phyloP scores from a whole-genome alignment of 805 yeast species.

The Yarrowia sp. region DNA sequence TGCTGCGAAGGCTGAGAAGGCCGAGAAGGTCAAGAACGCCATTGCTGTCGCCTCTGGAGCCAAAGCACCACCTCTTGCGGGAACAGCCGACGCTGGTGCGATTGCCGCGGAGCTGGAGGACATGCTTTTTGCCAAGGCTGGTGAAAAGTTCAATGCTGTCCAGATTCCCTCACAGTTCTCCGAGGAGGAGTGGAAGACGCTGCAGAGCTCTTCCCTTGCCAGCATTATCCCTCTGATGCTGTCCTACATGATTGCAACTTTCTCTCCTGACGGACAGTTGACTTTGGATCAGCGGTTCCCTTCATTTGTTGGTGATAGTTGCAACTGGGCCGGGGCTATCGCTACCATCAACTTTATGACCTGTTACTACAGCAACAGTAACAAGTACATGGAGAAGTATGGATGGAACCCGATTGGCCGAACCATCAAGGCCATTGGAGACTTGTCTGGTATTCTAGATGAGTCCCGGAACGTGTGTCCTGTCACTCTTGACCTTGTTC shows the following conservation, averaged over 20 bases:
- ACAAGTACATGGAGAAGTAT: not conserved
- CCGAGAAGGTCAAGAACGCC: not conserved
- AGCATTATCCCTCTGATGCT: not conserved
- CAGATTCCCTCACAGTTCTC: not conserved
- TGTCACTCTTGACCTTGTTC: not conserved
- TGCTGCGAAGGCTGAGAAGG: not conserved
- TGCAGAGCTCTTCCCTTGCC: not conserved
- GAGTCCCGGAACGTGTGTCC: not conserved
- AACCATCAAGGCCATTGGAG: not conserved
- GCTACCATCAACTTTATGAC: not conserved
- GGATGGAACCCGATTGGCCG: conserved; percentile 9
- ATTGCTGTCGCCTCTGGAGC: not conserved
- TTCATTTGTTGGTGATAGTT: not conserved
- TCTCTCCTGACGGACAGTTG: not conserved
- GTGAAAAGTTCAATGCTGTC: not conserved
- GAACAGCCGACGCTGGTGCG: not conserved
- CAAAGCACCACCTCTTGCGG: not conserved
- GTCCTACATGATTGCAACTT: conserved; percentile 1
- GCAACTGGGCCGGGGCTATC: conserved; percentile 6
- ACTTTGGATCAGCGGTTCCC: not conserved
- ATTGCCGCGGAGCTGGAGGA: not conserved
- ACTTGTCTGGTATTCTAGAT: not conserved
- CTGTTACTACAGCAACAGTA: not conserved
- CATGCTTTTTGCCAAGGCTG: not conserved
- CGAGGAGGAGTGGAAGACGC: not conserved